These are phyloP conservation scores for Botrytis byssoidea DNA, from an alignment of 2,329 filamentous ascomycete genomes.

Conservation along the genomic window DNA sequence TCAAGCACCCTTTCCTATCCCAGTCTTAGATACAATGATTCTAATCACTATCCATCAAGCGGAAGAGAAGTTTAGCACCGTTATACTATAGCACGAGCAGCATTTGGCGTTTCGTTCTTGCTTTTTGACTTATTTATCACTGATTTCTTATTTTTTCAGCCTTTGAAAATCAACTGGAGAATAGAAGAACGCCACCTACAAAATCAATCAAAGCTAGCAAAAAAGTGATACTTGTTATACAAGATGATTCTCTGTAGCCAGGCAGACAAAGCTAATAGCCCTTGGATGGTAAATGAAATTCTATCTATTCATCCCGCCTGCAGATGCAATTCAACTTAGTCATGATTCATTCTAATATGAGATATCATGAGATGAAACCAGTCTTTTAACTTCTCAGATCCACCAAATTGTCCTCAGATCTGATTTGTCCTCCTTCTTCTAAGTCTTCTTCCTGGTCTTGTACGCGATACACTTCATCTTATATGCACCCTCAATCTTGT, in stretches of 20 bases:
- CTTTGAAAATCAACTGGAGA: too few species aligned
- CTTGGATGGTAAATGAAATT: not conserved
- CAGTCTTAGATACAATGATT: not conserved
- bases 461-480: not conserved
- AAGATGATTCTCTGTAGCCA: not conserved
- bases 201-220: not conserved
- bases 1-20: not conserved
- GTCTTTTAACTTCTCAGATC: too few species aligned
- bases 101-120: not conserved
- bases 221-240: too few species aligned
- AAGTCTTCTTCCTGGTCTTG: not conserved
- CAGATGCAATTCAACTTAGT: not conserved
- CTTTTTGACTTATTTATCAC: too few species aligned
- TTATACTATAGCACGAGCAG: not conserved
- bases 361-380: not conserved
- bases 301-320: not conserved
- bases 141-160: not conserved
- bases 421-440: not conserved
- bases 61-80: not conserved
- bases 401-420: not conserved
- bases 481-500: not conserved
- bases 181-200: not conserved
- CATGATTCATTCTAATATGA: too few species aligned
- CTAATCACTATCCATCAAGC: not conserved
- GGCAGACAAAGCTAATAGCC: not conserved